Evolutionary conservation across 148 eudicot species (phyloP).

Genomic region (Arbutus unedo): DNA sequence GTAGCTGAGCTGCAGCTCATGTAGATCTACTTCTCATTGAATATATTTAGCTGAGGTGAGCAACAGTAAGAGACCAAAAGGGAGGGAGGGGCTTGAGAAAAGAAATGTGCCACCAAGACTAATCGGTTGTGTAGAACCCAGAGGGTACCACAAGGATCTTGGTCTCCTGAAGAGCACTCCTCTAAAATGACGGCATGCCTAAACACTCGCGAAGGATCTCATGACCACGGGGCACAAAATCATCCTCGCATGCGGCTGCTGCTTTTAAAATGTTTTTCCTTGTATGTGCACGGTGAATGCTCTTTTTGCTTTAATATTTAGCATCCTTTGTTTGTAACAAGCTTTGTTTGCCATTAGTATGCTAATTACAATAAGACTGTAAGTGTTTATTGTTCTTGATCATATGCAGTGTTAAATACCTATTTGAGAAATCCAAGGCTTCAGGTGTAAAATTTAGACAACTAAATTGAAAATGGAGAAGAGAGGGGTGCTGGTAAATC

Average conservation of each 20-base stretch:
- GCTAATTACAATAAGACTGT: background rate
- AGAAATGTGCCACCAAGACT: background rate
- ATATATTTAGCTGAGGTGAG: background rate
- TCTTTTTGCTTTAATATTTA: constrained; percentile 6
- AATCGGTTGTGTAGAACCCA: background rate
- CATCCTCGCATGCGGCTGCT: background rate
- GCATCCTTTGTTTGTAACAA: background rate
- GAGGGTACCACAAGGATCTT: background rate
- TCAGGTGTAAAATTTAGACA: background rate
- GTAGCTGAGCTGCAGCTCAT: background rate
- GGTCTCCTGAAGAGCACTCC: background rate
- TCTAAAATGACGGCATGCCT: background rate
- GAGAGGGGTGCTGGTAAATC: constrained; percentile 18
- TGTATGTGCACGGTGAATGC: background rate
- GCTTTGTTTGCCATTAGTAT: background rate
- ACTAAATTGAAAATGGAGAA: background rate
- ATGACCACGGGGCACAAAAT: background rate
- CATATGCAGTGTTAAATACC: background rate
- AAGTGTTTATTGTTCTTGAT: background rate
- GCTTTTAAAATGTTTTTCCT: background rate
- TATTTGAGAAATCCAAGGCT: constrained; percentile 6
- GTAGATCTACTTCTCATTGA: background rate
- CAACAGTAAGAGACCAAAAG: background rate
- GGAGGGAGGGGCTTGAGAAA: background rate
- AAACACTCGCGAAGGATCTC: background rate